These are phyloP conservation scores for Inga leiocalycina DNA, from an alignment of 306 rosid species.

Conservation along the genomic window DNA sequence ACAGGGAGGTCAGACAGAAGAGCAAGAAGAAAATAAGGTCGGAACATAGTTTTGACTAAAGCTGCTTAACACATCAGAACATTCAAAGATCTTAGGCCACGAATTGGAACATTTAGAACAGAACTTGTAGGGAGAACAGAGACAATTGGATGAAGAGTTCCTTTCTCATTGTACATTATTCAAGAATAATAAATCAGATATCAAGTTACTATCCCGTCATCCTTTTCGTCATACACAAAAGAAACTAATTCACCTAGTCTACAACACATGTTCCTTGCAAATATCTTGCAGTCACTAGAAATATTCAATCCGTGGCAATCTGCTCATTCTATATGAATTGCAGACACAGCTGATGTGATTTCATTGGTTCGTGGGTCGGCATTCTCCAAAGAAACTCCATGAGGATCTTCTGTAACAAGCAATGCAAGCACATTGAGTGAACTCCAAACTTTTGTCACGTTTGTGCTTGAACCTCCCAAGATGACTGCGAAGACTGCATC, in stretches of 20 bases:
- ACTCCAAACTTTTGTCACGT: constrained; percentile 62
- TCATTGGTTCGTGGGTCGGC: constrained; percentile 75
- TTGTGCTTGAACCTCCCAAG: constrained; percentile 66
- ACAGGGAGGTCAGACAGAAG: background rate
- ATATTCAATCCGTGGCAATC: constrained; percentile 17
- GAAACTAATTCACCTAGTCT: constrained; percentile 30
- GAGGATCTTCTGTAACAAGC: constrained; percentile 95
- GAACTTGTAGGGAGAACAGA: background rate
- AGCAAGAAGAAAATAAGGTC: constrained; percentile 2
- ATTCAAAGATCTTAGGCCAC: constrained; percentile 14
- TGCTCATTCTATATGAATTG: constrained; percentile 57
- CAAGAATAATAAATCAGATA: background rate
- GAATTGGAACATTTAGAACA: constrained; percentile 13
- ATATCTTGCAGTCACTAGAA: constrained; percentile 18
- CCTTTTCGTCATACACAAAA: background rate
- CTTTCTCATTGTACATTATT: constrained; percentile 7
- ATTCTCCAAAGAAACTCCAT: constrained; percentile 76
- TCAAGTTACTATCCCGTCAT: background rate
- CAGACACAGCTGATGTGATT: constrained; percentile 77
- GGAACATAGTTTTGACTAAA: constrained; percentile 3
- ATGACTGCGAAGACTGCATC: constrained; percentile 92
- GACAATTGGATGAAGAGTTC: background rate
- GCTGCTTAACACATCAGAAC: background rate
- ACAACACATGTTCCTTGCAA: constrained; percentile 30
- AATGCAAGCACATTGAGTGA: constrained; percentile 73